These are phyloP conservation scores for Candida schatavii DNA, from an alignment of 805 yeast species.

Conservation along the genomic window DNA sequence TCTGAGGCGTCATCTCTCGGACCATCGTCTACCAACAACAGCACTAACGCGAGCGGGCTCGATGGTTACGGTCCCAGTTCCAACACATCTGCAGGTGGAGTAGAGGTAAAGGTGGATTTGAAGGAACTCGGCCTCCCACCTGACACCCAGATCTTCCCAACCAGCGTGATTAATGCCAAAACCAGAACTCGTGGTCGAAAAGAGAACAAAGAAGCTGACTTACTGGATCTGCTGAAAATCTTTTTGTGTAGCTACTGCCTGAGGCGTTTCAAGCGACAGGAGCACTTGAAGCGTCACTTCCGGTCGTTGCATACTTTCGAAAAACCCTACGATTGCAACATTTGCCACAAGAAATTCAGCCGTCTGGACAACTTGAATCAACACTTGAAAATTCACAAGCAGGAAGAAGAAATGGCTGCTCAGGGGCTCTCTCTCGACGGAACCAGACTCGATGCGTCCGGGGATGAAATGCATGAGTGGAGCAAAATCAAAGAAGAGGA, in stretches of 20 bases:
- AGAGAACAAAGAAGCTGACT: slow-evolving; percentile 58
- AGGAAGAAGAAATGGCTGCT: slow-evolving; percentile 18
- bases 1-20: neutral
- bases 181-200: slow-evolving; percentile 58
- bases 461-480: neutral
- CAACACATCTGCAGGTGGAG: slow-evolving; percentile 13
- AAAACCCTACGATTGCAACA: slow-evolving; percentile 62
- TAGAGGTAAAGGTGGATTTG: slow-evolving; percentile 40
- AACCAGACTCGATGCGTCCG: neutral
- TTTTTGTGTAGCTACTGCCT: slow-evolving; percentile 64
- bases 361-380: slow-evolving; percentile 65
- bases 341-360: slow-evolving; percentile 63
- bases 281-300: slow-evolving; percentile 72
- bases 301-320: slow-evolving; percentile 71
- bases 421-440: neutral
- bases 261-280: slow-evolving; percentile 69
- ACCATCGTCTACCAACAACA: neutral
- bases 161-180: slow-evolving; percentile 28
- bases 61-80: neutral
- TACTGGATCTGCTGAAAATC: slow-evolving; percentile 48
- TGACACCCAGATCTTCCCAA: slow-evolving; percentile 35
- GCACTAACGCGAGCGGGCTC: neutral
- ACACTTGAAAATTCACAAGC: slow-evolving; percentile 58
- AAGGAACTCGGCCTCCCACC: slow-evolving; percentile 39
- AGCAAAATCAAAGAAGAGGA: slow-evolving; percentile 3